These are phyloP conservation scores for Aspergillus sp. DNA, from an alignment of 2,329 filamentous ascomycete genomes.

Conservation along the genomic window DNA sequence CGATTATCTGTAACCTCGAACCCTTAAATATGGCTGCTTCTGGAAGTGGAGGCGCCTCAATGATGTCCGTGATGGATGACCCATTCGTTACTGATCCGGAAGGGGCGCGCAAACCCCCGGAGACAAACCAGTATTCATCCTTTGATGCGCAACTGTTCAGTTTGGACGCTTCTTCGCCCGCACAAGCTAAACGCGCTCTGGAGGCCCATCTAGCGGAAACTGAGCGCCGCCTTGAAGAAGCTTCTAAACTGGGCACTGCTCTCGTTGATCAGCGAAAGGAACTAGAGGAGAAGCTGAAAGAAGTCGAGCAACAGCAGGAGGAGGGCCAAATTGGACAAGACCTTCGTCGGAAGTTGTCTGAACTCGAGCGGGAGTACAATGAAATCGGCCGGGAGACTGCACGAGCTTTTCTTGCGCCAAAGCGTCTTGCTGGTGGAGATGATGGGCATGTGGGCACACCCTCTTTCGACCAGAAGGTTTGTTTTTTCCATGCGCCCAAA, in stretches of 20 bases:
- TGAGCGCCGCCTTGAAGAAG: slow-evolving; percentile 85
- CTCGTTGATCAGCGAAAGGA: slow-evolving; percentile 85
- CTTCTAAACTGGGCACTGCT: slow-evolving; percentile 82
- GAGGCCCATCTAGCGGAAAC: slow-evolving; percentile 92
- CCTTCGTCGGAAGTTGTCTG: slow-evolving; percentile 75
- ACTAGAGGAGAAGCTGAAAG: slow-evolving; percentile 75
- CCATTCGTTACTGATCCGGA: slow-evolving; percentile 57
- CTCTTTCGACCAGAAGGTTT: slow-evolving; percentile 49
- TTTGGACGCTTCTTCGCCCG: slow-evolving; percentile 77
- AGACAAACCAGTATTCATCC: slow-evolving; percentile 70
- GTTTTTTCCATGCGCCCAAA: not conserved
- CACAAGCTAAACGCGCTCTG: slow-evolving; percentile 82
- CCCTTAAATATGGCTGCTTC: slow-evolving; percentile 11
- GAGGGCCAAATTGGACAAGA: slow-evolving; percentile 81
- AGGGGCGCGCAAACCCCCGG: slow-evolving; percentile 41
- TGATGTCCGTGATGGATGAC: slow-evolving; percentile 46
- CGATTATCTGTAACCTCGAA: slow-evolving; percentile 14
- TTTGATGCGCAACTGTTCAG: slow-evolving; percentile 82
- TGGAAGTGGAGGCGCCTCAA: slow-evolving; percentile 18
- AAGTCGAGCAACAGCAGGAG: slow-evolving; percentile 75
- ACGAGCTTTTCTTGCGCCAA: slow-evolving; percentile 81
- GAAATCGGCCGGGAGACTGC: slow-evolving; percentile 89
- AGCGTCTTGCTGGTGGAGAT: slow-evolving; percentile 72
- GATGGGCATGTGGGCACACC: slow-evolving; percentile 46
- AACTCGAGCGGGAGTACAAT: slow-evolving; percentile 93